Base-by-base conservation (phyloP, 164 flowering plant genomes). In the Kalanchoe fedtschenkoi region DNA sequence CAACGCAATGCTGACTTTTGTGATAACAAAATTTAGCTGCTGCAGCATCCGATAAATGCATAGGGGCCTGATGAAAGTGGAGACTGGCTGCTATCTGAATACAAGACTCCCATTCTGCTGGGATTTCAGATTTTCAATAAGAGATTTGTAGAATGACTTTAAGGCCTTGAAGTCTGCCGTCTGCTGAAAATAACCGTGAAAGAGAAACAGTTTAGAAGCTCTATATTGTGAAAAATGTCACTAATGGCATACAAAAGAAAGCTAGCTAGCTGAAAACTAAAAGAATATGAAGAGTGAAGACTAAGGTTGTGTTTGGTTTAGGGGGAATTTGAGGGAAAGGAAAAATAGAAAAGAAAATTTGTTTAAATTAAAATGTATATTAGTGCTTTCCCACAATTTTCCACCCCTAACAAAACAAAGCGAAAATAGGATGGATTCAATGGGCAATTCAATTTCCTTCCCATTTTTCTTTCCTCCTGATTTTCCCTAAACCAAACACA, bases 91-190 rank as follows among this genome's bases (percentile, higher is more conserved):
- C 82, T 91, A 95, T 91, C 97, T 86, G 81, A 85, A 82, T 51
- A 85, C 87, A 66, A 79, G 82, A 73, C 84, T 91, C 68, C 97
- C 96, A 72, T 91, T 95, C 64, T 84, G 91, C 63, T 80, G 90
- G 19, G 35, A 66, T 74, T 90, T 83, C 81, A 95, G 71, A 42
- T 72, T 80, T 68, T 87, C 96, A 39, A 91, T 77, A n/a, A 87
- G 85, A 4, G 83, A 79, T 68, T 79, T 97, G 78, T 91, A 95
- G 74, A 81, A 87, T 57, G 83, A 75, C 70, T 72, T 95, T 64
- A 91, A 69, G 39, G 79, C 81, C 77, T 83, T 83, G 21, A 85
- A 63, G 68, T 95, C 96, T 72, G 77, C 74, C 30, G 85, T 86
- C 97, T 95, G 95, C 42, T 41, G 51, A 64, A 32, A 70, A 60